These are phyloP conservation scores for Trypanosoma melophagium DNA, from an alignment of 208 protist genomes.

Conservation along the genomic window DNA sequence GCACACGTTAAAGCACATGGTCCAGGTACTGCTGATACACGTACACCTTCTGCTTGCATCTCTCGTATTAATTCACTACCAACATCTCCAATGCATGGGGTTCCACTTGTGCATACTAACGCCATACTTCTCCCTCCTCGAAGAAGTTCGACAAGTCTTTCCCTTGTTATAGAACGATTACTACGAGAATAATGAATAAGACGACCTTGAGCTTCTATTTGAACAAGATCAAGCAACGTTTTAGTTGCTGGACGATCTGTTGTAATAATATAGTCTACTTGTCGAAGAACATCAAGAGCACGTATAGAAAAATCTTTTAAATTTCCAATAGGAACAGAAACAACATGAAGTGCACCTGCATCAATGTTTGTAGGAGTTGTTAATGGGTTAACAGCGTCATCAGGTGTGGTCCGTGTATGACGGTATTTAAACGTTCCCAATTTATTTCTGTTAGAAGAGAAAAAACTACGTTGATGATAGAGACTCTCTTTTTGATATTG, in stretches of 20 bases:
- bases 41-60: slow-evolving; percentile 74
- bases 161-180: slow-evolving; percentile 58
- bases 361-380: slow-evolving; percentile 78
- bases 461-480: slow-evolving; percentile 18
- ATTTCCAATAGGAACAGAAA: slow-evolving; percentile 91
- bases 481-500: not conserved
- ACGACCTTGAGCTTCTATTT: slow-evolving; percentile 73
- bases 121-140: slow-evolving; percentile 89
- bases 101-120: slow-evolving; percentile 83
- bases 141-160: slow-evolving; percentile 84
- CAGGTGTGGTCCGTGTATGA: slow-evolving; percentile 40
- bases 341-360: slow-evolving; percentile 74
- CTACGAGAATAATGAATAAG: slow-evolving; percentile 86
- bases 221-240: slow-evolving; percentile 81
- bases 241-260: slow-evolving; percentile 81
- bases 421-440: slow-evolving; percentile 60
- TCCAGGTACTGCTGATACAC: slow-evolving; percentile 85
- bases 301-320: slow-evolving; percentile 90
- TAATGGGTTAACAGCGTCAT: slow-evolving; percentile 82
- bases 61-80: slow-evolving; percentile 76
- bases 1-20: slow-evolving; percentile 75
- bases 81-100: slow-evolving; percentile 86
- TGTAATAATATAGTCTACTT: slow-evolving; percentile 90
- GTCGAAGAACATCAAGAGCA: slow-evolving; percentile 75
- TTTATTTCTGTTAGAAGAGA: not conserved